Evolutionary conservation across 352 stramenopile species (phyloP).

Genomic region (Phytopythium cucurbitacearum): DNA sequence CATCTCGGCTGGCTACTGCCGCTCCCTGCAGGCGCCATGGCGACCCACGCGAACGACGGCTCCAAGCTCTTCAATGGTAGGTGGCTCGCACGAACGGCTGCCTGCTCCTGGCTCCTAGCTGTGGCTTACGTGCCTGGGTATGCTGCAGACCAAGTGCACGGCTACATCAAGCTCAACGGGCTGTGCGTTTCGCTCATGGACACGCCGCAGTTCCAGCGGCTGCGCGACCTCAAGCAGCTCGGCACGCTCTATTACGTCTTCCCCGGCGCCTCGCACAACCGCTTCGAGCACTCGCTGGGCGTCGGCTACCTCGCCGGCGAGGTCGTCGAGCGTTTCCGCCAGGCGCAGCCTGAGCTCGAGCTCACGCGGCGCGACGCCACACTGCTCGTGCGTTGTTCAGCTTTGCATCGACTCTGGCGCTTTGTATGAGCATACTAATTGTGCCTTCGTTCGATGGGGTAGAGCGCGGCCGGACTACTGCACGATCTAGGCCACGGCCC

Average conservation of each 20-base stretch:
- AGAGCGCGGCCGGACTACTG: constrained; percentile 75
- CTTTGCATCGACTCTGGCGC: neutral
- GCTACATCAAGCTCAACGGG: constrained; percentile 73
- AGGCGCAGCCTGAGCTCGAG: constrained; percentile 83
- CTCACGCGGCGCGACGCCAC: constrained; percentile 86
- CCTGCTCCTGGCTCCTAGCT: neutral
- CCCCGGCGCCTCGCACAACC: constrained; percentile 86
- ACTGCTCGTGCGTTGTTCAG: constrained; percentile 32
- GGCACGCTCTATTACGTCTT: constrained; percentile 88
- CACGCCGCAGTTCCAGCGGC: constrained; percentile 92
- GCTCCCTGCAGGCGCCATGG: no score
- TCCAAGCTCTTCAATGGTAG: constrained; percentile 69
- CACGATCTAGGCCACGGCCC: constrained; percentile 93
- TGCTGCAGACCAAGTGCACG: constrained; percentile 66
- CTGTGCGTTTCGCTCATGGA: constrained; percentile 88
- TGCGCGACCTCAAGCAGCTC: constrained; percentile 94
- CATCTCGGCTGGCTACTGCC: no score
- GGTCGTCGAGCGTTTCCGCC: constrained; percentile 80
- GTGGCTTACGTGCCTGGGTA: constrained; percentile 1
- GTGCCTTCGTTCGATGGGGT: neutral
- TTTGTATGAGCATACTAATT: neutral
- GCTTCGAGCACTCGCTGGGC: constrained; percentile 96
- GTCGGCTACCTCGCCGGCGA: constrained; percentile 92
- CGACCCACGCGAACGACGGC: constrained; percentile 15
- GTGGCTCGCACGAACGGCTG: neutral